Percentiles rank a stretch among this genome's conserved stretches.
These are phyloP conservation scores for Neurospora sp. DNA, from an alignment of 495 filamentous ascomycete genomes.

Conservation along the genomic window DNA sequence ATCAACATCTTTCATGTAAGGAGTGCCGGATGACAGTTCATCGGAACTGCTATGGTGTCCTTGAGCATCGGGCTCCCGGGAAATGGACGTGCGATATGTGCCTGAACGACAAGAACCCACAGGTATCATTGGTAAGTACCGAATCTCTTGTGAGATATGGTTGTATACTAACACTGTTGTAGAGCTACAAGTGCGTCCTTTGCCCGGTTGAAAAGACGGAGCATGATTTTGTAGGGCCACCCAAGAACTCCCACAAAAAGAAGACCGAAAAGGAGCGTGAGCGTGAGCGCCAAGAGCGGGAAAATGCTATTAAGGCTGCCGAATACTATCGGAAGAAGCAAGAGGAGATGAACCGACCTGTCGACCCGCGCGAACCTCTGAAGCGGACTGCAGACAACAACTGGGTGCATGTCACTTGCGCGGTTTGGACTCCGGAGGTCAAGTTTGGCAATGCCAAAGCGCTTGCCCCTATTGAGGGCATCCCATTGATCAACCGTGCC, in stretches of 20 bases:
- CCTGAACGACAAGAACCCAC: slow-evolving; percentile 78
- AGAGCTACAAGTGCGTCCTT: slow-evolving; percentile 84
- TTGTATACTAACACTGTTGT: slow-evolving; percentile 19
- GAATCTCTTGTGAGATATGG: background rate
- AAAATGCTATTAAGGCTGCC: slow-evolving; percentile 60
- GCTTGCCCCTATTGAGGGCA: slow-evolving; percentile 77
- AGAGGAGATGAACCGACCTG: slow-evolving; percentile 66
- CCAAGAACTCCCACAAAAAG: slow-evolving; percentile 70
- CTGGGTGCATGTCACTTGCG: slow-evolving; percentile 95
- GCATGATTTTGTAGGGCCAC: slow-evolving; percentile 74
- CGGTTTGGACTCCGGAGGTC: slow-evolving; percentile 82
- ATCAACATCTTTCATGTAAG: slow-evolving; percentile 65
- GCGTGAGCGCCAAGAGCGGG: slow-evolving; percentile 74
- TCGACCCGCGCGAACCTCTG: slow-evolving; percentile 78
- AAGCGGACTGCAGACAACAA: slow-evolving; percentile 92
- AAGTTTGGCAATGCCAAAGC: slow-evolving; percentile 78
- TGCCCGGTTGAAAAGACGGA: slow-evolving; percentile 71
- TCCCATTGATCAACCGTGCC: slow-evolving; percentile 61
- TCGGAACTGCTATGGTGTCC: slow-evolving; percentile 80
- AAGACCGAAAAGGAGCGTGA: slow-evolving; percentile 88
- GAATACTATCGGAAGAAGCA: slow-evolving; percentile 76
- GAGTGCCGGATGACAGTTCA: slow-evolving; percentile 93
- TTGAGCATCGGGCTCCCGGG: slow-evolving; percentile 52
- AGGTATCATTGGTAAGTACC: slow-evolving; percentile 66
- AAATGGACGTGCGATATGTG: slow-evolving; percentile 98